phyloP scores from a whole-genome alignment of 1,284 basidiomycete species.

The Marasmius oreades region DNA sequence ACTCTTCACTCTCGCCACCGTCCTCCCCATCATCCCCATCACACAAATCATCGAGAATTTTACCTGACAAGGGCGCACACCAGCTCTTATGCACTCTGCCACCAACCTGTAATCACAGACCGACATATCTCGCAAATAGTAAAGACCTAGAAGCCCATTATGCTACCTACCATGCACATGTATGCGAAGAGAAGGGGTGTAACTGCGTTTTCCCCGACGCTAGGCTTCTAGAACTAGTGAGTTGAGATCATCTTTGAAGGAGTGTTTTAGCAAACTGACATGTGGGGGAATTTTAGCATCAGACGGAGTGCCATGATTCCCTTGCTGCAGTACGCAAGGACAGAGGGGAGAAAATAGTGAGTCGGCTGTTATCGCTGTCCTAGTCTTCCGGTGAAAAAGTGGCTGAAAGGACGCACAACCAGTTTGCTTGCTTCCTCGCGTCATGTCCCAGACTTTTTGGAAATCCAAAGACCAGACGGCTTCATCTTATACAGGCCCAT shows the following conservation, averaged over 20 bases:
- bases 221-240: constrained; percentile 71
- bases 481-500: constrained; percentile 82
- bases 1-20: not conserved
- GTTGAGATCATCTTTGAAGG: constrained; percentile 27
- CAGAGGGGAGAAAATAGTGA: constrained; percentile 84
- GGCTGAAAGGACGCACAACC: constrained; percentile 7
- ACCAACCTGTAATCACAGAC: constrained; percentile 71
- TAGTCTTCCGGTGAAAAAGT: not conserved
- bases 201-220: constrained; percentile 85
- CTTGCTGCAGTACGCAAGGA: constrained; percentile 70
- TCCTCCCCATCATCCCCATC: not conserved
- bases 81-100: constrained; percentile 66
- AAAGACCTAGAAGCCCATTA: constrained; percentile 79
- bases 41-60: constrained; percentile 4
- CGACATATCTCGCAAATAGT: constrained; percentile 57
- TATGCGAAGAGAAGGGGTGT: constrained; percentile 69
- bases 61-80: constrained; percentile 23
- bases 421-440: constrained; percentile 82
- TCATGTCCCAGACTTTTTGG: constrained; percentile 61
- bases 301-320: constrained; percentile 86
- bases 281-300: constrained; percentile 51
- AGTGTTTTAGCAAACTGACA: not conserved
- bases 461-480: constrained; percentile 73
- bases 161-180: constrained; percentile 77
- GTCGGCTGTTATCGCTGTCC: constrained; percentile 28